Evolutionary conservation across 2,329 filamentous ascomycete genomes (phyloP).

Genomic region (Didymella lethalis): DNA sequence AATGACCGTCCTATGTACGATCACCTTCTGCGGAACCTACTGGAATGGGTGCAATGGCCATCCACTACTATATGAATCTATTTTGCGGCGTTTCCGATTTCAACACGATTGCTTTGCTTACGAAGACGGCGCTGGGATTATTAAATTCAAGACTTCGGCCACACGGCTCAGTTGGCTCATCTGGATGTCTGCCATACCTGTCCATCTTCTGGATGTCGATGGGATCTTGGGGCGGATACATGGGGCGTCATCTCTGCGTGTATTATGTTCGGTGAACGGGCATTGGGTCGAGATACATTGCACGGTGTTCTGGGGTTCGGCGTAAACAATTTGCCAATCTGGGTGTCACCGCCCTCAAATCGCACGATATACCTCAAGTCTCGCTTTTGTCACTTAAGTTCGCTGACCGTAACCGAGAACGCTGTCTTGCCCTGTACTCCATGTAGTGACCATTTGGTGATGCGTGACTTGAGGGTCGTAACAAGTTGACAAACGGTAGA

Average conservation of each 20-base stretch:
- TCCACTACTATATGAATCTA: constrained; percentile 12
- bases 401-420: neutral
- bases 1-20: constrained; percentile 38
- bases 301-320: constrained; percentile 7
- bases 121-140: constrained; percentile 5
- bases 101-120: constrained; percentile 5
- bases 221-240: constrained; percentile 1
- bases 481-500: neutral
- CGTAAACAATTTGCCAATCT: constrained; percentile 1
- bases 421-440: neutral
- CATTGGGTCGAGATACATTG: constrained; percentile 17
- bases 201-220: constrained; percentile 15
- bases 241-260: constrained; percentile 16
- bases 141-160: constrained; percentile 26
- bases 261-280: constrained; percentile 12
- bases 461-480: constrained; percentile 13
- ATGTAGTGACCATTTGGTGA: constrained; percentile 4
- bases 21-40: constrained; percentile 21
- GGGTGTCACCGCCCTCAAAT: neutral
- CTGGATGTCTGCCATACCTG: constrained; percentile 23
- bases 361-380: neutral
- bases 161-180: constrained; percentile 28
- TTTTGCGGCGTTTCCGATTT: constrained; percentile 16
- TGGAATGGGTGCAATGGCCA: constrained; percentile 16
- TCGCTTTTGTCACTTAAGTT: neutral